A percentile compares a stretch with the other conserved stretches of the same genome.
These are phyloP conservation scores for Ustulina deusta DNA, from an alignment of 2,329 filamentous ascomycete species.

Conservation along the genomic window DNA sequence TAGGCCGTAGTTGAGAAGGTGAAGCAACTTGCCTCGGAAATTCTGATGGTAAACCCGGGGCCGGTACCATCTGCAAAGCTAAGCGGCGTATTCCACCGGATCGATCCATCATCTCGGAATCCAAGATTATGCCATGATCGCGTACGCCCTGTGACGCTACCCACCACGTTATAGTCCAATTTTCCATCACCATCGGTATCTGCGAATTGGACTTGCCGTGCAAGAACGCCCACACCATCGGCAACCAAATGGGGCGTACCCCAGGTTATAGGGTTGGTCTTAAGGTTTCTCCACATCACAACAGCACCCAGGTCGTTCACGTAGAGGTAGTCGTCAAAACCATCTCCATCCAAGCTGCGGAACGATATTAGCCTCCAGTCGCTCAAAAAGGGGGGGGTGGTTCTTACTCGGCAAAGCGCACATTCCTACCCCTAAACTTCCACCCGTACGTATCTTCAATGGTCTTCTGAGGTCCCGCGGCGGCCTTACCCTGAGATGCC, in stretches of 20 bases:
- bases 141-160: not conserved
- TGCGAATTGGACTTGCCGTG: constrained; percentile 4
- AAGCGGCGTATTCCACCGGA: constrained; percentile 2
- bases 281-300: not conserved
- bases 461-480: not conserved
- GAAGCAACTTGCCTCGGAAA: not conserved
- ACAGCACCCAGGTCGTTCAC: constrained; percentile 4
- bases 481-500: constrained; percentile 1
- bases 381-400: not conserved
- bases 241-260: constrained; percentile 1
- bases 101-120: not conserved
- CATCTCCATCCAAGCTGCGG: not conserved
- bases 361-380: not conserved
- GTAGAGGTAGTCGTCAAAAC: constrained; percentile 7
- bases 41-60: not conserved
- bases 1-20: not conserved
- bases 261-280: not conserved
- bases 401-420: constrained; percentile 15
- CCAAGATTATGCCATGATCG: constrained; percentile 1
- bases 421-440: constrained; percentile 7
- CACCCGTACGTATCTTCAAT: constrained; percentile 11
- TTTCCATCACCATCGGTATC: not conserved
- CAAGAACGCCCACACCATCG: not conserved
- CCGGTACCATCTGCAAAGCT: not conserved
- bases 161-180: not conserved